Base-by-base conservation (phyloP, 208 protist species). In the Leishmania turanica region DNA sequence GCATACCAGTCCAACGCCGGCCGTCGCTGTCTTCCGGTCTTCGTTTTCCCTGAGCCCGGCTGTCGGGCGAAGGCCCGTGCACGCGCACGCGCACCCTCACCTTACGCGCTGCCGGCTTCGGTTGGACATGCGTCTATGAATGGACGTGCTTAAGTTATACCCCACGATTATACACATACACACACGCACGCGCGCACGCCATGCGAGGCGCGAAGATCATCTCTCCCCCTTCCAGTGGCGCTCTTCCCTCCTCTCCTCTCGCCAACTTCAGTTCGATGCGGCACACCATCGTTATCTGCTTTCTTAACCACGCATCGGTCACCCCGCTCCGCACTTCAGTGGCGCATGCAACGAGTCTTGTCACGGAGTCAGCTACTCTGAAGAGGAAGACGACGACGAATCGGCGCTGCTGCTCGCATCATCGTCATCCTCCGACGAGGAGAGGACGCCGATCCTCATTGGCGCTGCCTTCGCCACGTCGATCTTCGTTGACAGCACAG, bases 391-490 rank as follows among this genome's bases (percentile, higher is more conserved):
- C 2, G 68, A 53, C 19, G 68, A 72, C 11, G 68, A 45, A 66
- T 71, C 47, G 72, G 58, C 17, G 76, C 65, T 76, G 62, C 74
- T 80, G 56, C 66, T 84, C 21, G 53, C 72, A 64, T 91, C 86
- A 69, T 87, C 79, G 31, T 87, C 87, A 19, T 96, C 92, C 21
- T 93, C 90, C 19, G 86, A 92, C 42, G 93, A 90, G 2, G 89
- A 91, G 45, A 93, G 77, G 42, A 94, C 86, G 13, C 92, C 92
- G 84, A 96, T 91, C 27, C 84, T 86, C 53, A 73, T 47, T 37
- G 75, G 75, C 42, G 62, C n/a, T 72, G 77, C 51, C 40, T 40
- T 66, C 0, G 42, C 69, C 19, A 79, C 69, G 17, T 27, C n/a
- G 42, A 42, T n/a, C 17, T n/a, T 21, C 37, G 45, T n/a, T 37